These are phyloP conservation scores for Scutellaria galericulata DNA, from an alignment of 257 asterid genomes.

Conservation along the genomic window DNA sequence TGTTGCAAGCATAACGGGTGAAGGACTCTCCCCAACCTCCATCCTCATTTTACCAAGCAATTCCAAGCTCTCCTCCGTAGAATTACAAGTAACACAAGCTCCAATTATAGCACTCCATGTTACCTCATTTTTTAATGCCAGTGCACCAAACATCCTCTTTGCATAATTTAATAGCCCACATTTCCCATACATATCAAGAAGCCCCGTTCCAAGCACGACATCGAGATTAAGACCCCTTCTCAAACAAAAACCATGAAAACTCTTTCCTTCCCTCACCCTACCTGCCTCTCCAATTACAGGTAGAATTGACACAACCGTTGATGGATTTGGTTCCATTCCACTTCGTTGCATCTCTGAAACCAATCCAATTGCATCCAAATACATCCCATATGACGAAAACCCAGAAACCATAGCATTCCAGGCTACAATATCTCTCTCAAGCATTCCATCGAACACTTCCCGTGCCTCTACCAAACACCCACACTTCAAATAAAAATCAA, in stretches of 20 bases:
- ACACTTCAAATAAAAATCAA: slow-evolving; percentile 78
- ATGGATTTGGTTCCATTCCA: slow-evolving; percentile 63
- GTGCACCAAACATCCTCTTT: slow-evolving; percentile 49
- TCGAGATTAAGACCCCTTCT: slow-evolving; percentile 60
- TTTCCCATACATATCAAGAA: slow-evolving; percentile 88
- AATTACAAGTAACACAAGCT: slow-evolving; percentile 68
- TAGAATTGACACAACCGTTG: slow-evolving; percentile 69
- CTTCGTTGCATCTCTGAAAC: slow-evolving; percentile 59
- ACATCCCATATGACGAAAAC: slow-evolving; percentile 61
- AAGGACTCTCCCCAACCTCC: slow-evolving; percentile 47
- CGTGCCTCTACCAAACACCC: slow-evolving; percentile 66
- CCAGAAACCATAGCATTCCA: slow-evolving; percentile 92
- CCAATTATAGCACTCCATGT: slow-evolving; percentile 89
- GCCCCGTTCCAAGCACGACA: slow-evolving; percentile 75
- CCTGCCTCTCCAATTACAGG: slow-evolving; percentile 66
- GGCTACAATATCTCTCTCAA: slow-evolving; percentile 71
- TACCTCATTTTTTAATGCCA: slow-evolving; percentile 68
- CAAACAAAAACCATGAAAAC: slow-evolving; percentile 69
- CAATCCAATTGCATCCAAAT: slow-evolving; percentile 50
- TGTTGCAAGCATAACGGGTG: slow-evolving; percentile 61
- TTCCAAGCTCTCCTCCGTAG: slow-evolving; percentile 49
- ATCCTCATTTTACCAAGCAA: slow-evolving; percentile 56
- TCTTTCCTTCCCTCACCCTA: slow-evolving; percentile 61
- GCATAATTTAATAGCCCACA: slow-evolving; percentile 69
- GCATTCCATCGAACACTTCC: slow-evolving; percentile 66